Conservation (phyloP, 2,329 filamentous ascomycete species). For the Xylariaceae sp. region DNA sequence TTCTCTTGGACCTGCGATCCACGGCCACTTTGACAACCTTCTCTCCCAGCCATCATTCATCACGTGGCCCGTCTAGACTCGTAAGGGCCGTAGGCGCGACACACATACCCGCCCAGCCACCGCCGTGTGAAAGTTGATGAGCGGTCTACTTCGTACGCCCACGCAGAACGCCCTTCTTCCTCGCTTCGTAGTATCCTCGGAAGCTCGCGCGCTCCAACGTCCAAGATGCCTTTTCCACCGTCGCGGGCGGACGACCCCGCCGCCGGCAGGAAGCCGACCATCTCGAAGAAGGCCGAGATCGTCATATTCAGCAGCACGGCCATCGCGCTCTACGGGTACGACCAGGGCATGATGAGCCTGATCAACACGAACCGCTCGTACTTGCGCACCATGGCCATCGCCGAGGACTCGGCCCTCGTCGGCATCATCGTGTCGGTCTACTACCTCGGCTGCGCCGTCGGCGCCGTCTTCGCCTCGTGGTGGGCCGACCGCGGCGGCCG, state of each 20-base stretch:
- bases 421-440: slow-evolving; percentile 55
- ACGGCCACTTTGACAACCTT: too few species aligned
- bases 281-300: slow-evolving; percentile 28
- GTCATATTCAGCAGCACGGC: slow-evolving; percentile 31
- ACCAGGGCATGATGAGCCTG: slow-evolving; percentile 29
- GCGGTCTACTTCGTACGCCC: too few species aligned
- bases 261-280: slow-evolving; percentile 13
- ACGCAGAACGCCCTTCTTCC: too few species aligned
- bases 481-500: slow-evolving; percentile 46
- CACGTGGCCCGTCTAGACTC: too few species aligned
- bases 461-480: slow-evolving; percentile 48
- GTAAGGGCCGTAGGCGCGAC: too few species aligned
- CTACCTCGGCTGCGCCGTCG: slow-evolving; percentile 53
- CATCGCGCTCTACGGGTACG: slow-evolving; percentile 29
- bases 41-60: too few species aligned
- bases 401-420: slow-evolving; percentile 41
- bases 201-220: too few species aligned
- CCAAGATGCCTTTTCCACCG: slow-evolving; percentile 23
- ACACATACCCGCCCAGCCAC: too few species aligned
- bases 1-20: too few species aligned
- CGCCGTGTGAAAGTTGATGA: too few species aligned
- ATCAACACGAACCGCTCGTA: slow-evolving; percentile 36
- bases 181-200: too few species aligned
- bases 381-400: slow-evolving; percentile 49
- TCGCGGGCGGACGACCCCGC: slow-evolving; percentile 11